These are phyloP conservation scores for Cucurbita maxima DNA, from an alignment of 306 rosid genomes.

Conservation along the genomic window DNA sequence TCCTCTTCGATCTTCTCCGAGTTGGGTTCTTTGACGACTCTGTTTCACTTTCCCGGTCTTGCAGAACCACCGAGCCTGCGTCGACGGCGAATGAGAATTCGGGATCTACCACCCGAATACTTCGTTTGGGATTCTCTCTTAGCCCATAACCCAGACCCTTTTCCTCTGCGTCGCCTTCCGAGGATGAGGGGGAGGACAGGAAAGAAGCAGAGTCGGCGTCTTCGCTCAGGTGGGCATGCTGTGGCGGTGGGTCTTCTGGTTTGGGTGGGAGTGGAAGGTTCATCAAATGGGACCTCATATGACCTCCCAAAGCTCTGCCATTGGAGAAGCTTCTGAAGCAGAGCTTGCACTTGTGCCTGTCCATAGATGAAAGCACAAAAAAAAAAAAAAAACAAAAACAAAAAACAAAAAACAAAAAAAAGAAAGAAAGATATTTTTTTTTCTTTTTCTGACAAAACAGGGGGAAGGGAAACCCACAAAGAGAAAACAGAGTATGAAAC, in stretches of 20 bases:
- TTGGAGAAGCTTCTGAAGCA: constrained; percentile 63
- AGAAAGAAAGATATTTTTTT: no score
- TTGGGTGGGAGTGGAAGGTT: constrained; percentile 40
- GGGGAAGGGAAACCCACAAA: neutral
- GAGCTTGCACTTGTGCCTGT: constrained; percentile 67
- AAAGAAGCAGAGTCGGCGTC: constrained; percentile 42
- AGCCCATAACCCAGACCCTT: constrained; percentile 27
- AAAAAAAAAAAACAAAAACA: neutral
- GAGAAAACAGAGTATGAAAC: constrained; percentile 13
- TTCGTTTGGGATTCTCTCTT: constrained; percentile 63
- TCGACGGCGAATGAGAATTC: constrained; percentile 43
- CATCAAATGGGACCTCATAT: constrained; percentile 97
- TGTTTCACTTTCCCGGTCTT: constrained; percentile 68
- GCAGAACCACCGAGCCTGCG: constrained; percentile 52
- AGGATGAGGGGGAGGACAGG: constrained; percentile 16
- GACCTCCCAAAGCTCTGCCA: constrained; percentile 94
- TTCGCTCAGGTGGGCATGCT: constrained; percentile 21
- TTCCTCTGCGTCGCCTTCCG: constrained; percentile 22
- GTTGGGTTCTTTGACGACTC: constrained; percentile 71
- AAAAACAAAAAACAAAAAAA: no score
- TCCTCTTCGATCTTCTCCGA: constrained; percentile 48
- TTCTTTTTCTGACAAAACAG: neutral
- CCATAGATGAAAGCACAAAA: constrained; percentile 24
- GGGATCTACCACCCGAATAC: constrained; percentile 50
- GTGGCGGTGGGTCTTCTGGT: constrained; percentile 6